Conservation (phyloP, 1,284 basidiomycete genomes). For the Microbotryum silenes-acaulis region DNA sequence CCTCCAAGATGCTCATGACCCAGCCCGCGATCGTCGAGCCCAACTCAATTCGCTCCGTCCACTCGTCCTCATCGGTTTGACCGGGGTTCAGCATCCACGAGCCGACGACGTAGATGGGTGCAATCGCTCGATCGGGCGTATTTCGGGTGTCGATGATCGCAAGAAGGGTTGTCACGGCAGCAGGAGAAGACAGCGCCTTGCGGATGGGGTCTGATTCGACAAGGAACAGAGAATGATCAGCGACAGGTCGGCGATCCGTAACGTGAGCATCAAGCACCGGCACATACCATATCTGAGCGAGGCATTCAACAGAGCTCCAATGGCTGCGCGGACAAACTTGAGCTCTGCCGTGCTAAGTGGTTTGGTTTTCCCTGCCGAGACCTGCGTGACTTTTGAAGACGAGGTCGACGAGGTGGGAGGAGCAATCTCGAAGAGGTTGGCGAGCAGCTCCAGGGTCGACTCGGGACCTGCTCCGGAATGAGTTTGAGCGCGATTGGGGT, state of each 20-base stretch:
- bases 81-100: constrained; percentile 49
- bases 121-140: constrained; percentile 23
- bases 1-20: constrained; percentile 28
- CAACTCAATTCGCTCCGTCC: constrained; percentile 60
- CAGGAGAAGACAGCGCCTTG: constrained; percentile 55
- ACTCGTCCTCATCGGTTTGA: constrained; percentile 48
- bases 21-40: constrained; percentile 34
- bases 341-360: constrained; percentile 40
- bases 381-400: no score
- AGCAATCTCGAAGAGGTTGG: not conserved
- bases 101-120: constrained; percentile 60
- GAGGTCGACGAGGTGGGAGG: no score
- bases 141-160: constrained; percentile 44
- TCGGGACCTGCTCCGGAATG: constrained; percentile 5
- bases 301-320: constrained; percentile 71
- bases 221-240: not conserved
- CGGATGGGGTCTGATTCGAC: constrained; percentile 57
- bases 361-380: not conserved
- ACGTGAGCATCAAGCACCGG: not conserved
- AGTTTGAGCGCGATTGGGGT: constrained; percentile 4
- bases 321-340: constrained; percentile 63
- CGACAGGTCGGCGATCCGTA: not conserved
- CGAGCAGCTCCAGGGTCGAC: not conserved
- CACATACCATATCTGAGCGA: constrained; percentile 64
- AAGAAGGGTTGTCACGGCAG: constrained; percentile 58